Conservation (phyloP, 2,329 filamentous ascomycete genomes). For the Taxawa tesnikishii region DNA sequence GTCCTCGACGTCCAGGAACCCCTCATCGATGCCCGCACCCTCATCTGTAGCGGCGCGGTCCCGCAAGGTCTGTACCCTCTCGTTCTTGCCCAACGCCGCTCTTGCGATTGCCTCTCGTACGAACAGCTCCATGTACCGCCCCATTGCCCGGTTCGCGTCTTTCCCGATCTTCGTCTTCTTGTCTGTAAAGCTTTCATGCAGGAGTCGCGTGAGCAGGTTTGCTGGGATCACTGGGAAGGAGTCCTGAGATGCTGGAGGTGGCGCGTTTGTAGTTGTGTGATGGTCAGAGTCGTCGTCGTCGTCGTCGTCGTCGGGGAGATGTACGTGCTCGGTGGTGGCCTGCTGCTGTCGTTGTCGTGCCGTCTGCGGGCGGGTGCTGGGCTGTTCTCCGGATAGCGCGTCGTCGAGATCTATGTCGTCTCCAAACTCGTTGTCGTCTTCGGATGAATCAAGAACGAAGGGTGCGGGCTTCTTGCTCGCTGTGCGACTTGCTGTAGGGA, state of each 20-base stretch:
- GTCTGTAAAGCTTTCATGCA: slow-evolving; percentile 67
- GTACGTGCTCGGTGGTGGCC: too few relatives aligned
- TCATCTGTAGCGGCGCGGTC: slow-evolving; percentile 35
- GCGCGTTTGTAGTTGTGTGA: neutral
- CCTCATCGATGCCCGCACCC: slow-evolving; percentile 8
- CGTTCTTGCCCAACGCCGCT: slow-evolving; percentile 55
- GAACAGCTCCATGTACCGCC: slow-evolving; percentile 84
- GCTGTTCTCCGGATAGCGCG: too few relatives aligned
- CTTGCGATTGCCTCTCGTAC: slow-evolving; percentile 78
- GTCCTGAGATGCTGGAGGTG: neutral
- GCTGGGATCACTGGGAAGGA: slow-evolving; percentile 47
- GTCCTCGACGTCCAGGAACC: slow-evolving; percentile 62
- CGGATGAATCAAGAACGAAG: neutral
- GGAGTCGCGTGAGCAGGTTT: slow-evolving; percentile 60
- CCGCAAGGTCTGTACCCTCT: slow-evolving; percentile 19
- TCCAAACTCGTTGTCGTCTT: neutral
- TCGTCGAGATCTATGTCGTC: neutral
- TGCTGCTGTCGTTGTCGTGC: too few relatives aligned
- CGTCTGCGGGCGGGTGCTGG: too few relatives aligned
- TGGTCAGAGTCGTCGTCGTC: neutral
- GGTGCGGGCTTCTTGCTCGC: neutral
- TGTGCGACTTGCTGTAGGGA: neutral
- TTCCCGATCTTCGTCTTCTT: slow-evolving; percentile 61
- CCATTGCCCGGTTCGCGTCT: slow-evolving; percentile 64
- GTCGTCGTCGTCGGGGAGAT: neutral